A percentile compares a stretch with the other conserved stretches of the same genome.
phyloP scores from a whole-genome alignment of 1,284 basidiomycete genomes.

The Tausonia pullulans region DNA sequence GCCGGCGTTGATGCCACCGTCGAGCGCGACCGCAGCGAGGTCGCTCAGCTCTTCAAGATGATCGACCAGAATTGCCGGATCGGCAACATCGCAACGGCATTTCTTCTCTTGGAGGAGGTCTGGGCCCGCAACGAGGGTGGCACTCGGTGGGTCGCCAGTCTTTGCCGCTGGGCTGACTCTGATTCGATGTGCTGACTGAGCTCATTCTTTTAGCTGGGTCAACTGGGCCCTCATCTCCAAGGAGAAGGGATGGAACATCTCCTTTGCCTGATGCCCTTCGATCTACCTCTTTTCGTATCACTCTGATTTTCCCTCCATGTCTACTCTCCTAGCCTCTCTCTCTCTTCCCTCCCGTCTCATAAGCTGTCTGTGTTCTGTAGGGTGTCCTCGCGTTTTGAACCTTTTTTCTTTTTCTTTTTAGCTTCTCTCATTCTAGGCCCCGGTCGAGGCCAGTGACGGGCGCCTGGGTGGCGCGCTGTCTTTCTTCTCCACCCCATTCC shows the following conservation, averaged over 20 bases:
- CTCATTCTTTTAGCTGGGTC: too few relatives aligned
- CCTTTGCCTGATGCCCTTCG: constrained; percentile 4
- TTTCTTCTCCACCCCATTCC: too few relatives aligned
- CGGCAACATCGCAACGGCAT: constrained; percentile 23
- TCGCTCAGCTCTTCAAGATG: constrained; percentile 22
- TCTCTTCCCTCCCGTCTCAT: background rate
- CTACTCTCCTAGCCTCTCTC: background rate
- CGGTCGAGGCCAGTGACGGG: too few relatives aligned
- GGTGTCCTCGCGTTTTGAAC: background rate
- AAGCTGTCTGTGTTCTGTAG: too few relatives aligned
- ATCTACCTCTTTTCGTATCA: background rate
- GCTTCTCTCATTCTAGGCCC: background rate
- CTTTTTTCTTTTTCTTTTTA: background rate
- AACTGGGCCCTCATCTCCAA: constrained; percentile 20
- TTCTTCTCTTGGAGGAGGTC: constrained; percentile 22
- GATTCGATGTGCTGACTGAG: too few relatives aligned
- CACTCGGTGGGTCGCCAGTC: constrained; percentile 18
- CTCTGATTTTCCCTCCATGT: too few relatives aligned
- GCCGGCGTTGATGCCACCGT: constrained; percentile 22
- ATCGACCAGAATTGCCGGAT: constrained; percentile 22
- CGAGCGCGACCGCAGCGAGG: constrained; percentile 19
- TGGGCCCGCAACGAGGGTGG: constrained; percentile 25
- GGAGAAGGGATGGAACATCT: constrained; percentile 11
- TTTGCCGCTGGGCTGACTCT: too few relatives aligned
- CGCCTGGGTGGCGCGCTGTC: too few relatives aligned